Evolutionary conservation across 768 basidiomycete species (phyloP), one percentile per base, ranked within the genome.

Genomic region (Crepidotus variabilis): DNA sequence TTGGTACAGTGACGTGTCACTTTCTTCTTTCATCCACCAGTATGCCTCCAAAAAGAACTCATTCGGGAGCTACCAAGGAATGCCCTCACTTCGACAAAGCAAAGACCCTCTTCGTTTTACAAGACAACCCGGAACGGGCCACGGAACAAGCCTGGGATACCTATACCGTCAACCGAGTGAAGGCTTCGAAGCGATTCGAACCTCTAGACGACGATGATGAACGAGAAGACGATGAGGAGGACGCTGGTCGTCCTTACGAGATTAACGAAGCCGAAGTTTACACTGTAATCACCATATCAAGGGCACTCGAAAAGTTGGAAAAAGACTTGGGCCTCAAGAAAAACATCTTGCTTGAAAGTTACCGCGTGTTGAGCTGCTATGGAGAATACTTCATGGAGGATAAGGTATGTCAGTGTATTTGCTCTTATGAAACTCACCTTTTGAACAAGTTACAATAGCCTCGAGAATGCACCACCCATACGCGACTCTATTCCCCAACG

Each of bases 111-210:
- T 54, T 54, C 35, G 45, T 47, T 22, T 47, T 54, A 7, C 20
- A 45, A 21, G n/a, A 54, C 46, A 13, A 28, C 18, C 45, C 53
- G 2, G 53, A 47, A 8, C 32, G 8, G 14, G 53, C 53, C 13
- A 54, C 53, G 18, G 53, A 54, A 47, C 53, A 24, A 14, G 53
- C 53, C 33, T 54, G 53, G 53, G 45, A 54, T 22, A 14, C 53
- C 11, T 54, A 54, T 28, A 54, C 35, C 20, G 18, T 6, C 20
- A 54, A 54, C 20, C 34, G 53, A 43, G 20, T 48, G 13, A 32
- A 20, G 20, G 53, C 53, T 11, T 22, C 47, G 36, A 48, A 47
- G n/a, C 34, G 1, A 18, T 54, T 47, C 7, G 23, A 7, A 7
- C 21, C 8, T 2, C 9, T 28, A 14, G 43, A 54, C 7, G 24